Conservation (phyloP, 345 rosid genomes). For the Adansonia digitata region DNA sequence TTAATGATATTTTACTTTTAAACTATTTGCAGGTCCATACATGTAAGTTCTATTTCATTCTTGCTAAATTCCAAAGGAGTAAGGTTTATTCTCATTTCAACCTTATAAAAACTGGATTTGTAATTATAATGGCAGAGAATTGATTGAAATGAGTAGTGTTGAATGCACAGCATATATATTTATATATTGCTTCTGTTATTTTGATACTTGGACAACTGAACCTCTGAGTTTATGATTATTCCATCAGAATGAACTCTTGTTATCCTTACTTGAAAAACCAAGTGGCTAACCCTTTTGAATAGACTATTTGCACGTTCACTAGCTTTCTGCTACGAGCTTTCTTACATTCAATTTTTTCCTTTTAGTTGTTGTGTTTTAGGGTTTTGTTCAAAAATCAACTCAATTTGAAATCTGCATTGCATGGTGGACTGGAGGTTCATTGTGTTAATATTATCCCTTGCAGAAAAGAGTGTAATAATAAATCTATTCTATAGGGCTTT, state of each 20-base stretch:
- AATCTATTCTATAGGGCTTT: background rate
- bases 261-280: background rate
- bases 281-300: background rate
- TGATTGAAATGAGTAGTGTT: background rate
- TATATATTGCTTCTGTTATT: background rate
- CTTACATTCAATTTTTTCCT: background rate
- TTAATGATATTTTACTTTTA: conserved; percentile 10
- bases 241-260: background rate
- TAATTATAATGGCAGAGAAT: background rate
- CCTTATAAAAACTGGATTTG: background rate
- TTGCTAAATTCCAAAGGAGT: background rate
- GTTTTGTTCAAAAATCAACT: too few relatives aligned
- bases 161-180: background rate
- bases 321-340: background rate
- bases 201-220: conserved; percentile 1
- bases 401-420: background rate
- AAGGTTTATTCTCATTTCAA: background rate
- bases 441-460: too few relatives aligned
- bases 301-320: background rate
- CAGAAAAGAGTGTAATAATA: background rate
- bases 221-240: background rate
- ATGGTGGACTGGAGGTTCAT: too few relatives aligned
- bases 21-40: conserved; percentile 77
- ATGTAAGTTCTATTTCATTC: conserved; percentile 54
- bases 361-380: background rate